Evolutionary conservation across 1,284 basidiomycete species (phyloP).

Genomic region (Retiboletus flavoniger): DNA sequence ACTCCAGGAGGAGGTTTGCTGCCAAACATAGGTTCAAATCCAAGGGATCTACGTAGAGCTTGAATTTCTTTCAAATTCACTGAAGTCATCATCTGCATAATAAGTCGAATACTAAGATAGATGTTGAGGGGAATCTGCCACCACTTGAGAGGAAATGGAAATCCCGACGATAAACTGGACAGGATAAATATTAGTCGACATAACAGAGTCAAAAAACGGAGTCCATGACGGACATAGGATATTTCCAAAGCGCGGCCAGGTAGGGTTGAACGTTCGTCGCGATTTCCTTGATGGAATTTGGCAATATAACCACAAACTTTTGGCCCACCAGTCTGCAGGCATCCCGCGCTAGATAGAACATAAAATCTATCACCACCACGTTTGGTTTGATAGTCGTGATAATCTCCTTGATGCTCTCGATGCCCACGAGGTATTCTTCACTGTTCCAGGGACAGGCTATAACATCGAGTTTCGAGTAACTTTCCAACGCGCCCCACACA

Average conservation of each 20-base stretch:
- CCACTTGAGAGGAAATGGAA: constrained; percentile 12
- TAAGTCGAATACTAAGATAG: constrained; percentile 7
- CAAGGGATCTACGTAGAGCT: constrained; percentile 1
- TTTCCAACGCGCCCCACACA: constrained; percentile 2
- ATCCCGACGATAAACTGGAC: constrained; percentile 4
- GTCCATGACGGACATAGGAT: constrained; percentile 2
- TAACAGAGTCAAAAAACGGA: neutral
- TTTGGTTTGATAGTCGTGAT: constrained; percentile 6
- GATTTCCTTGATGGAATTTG: constrained; percentile 2
- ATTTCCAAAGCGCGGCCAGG: constrained; percentile 8
- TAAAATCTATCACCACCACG: neutral
- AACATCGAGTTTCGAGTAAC: neutral
- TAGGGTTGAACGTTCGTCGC: neutral
- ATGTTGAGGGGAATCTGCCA: constrained; percentile 15
- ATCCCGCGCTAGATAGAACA: constrained; percentile 9
- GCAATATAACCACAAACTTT: constrained; percentile 3
- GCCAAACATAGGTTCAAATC: neutral
- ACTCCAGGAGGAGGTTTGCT: neutral
- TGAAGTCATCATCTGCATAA: neutral
- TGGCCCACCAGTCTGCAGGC: constrained; percentile 9
- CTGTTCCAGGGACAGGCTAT: neutral
- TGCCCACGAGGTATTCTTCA: constrained; percentile 6
- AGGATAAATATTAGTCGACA: neutral
- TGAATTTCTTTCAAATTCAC: neutral
- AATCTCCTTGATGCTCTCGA: constrained; percentile 1